These are phyloP conservation scores for Saccharomyces pastorianus DNA, from an alignment of 1,139 yeast species.

Conservation along the genomic window DNA sequence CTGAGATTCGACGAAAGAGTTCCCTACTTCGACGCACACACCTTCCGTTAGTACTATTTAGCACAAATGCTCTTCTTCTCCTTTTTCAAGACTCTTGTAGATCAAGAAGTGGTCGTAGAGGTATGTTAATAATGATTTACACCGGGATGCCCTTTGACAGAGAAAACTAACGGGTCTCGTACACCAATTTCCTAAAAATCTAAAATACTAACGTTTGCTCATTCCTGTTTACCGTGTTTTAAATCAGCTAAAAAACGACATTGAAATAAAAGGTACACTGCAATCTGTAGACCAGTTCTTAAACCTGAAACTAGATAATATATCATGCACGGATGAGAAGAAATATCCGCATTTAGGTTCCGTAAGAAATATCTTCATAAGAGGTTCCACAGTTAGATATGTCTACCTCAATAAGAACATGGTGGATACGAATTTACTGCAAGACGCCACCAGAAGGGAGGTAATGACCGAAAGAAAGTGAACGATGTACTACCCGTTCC, in stretches of 20 bases:
- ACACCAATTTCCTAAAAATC: background rate
- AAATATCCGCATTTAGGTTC: constrained; percentile 87
- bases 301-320: constrained; percentile 84
- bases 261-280: constrained; percentile 81
- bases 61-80: constrained; percentile 72
- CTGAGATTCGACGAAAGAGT: background rate
- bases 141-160: background rate
- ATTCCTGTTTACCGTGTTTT: background rate
- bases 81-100: constrained; percentile 90
- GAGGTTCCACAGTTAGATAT: constrained; percentile 96
- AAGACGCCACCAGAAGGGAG: constrained; percentile 92
- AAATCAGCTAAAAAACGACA: constrained; percentile 75
- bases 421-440: constrained; percentile 88
- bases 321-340: constrained; percentile 61
- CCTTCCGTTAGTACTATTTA: background rate
- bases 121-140: constrained; percentile 13
- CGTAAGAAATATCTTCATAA: constrained; percentile 80
- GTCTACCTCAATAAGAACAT: constrained; percentile 81
- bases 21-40: background rate
- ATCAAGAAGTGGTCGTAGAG: constrained; percentile 67
- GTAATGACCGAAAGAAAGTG: constrained; percentile 30
- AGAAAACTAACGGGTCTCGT: background rate
- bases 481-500: background rate
- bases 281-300: constrained; percentile 93
- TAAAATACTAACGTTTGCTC: background rate